Conservation (phyloP, 2,329 filamentous ascomycete species). For the Dendryphion nanum region DNA sequence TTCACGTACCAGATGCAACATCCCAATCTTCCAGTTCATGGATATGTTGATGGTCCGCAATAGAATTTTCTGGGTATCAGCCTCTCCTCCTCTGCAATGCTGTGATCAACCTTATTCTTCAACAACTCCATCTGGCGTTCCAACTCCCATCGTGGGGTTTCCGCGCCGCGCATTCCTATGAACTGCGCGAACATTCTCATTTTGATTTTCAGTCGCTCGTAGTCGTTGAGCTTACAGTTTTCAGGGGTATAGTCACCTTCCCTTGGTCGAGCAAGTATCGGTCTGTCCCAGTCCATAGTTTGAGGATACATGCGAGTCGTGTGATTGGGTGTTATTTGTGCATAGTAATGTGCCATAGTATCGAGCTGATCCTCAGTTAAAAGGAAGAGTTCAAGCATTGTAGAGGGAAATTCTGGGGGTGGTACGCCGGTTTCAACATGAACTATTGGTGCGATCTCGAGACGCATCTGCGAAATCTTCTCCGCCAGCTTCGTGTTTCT, state of each 20-base stretch:
- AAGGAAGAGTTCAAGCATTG: slow-evolving; percentile 70
- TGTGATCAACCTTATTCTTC: slow-evolving; percentile 23
- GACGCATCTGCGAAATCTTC: slow-evolving; percentile 66
- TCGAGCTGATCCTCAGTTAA: slow-evolving; percentile 71
- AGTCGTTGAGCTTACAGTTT: slow-evolving; percentile 29
- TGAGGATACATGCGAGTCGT: slow-evolving; percentile 64
- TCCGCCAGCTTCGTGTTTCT: slow-evolving; percentile 51
- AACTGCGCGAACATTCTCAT: slow-evolving; percentile 70
- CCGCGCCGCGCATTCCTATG: slow-evolving; percentile 66
- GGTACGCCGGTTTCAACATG: slow-evolving; percentile 61
- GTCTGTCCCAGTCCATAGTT: slow-evolving; percentile 61
- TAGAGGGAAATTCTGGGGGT: slow-evolving; percentile 64
- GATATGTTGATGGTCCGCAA: neutral
- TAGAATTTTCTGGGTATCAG: neutral
- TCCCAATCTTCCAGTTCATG: too few relatives aligned
- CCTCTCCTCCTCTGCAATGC: slow-evolving; percentile 15
- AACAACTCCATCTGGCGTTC: slow-evolving; percentile 40
- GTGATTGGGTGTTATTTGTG: slow-evolving; percentile 61
- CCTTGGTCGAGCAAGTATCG: slow-evolving; percentile 45
- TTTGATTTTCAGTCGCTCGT: slow-evolving; percentile 53
- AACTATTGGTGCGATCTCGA: slow-evolving; percentile 63
- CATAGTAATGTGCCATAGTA: slow-evolving; percentile 68
- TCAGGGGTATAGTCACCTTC: slow-evolving; percentile 10
- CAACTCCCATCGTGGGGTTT: slow-evolving; percentile 52
- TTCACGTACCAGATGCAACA: neutral